Evolutionary conservation across 2,329 filamentous ascomycete genomes (phyloP).

Genomic region (Colletotrichum melonis): DNA sequence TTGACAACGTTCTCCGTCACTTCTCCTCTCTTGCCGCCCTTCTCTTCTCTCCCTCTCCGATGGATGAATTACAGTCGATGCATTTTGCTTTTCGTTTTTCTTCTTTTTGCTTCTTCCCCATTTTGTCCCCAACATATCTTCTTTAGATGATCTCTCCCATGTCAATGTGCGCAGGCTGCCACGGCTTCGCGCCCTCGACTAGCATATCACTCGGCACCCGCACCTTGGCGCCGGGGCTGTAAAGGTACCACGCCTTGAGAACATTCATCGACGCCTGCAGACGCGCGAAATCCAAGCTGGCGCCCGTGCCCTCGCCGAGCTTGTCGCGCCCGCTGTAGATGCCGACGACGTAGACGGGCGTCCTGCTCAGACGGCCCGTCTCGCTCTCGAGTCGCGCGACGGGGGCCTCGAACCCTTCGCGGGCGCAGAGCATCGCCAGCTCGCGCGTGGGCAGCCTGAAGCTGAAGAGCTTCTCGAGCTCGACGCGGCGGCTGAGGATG

Average conservation of each 20-base stretch:
- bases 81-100: not conserved
- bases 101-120: not conserved
- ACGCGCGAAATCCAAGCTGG: constrained; percentile 81
- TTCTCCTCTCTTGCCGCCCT: not conserved
- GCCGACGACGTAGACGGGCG: constrained; percentile 92
- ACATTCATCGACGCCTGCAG: constrained; percentile 84
- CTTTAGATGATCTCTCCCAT: constrained; percentile 74
- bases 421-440: constrained; percentile 82
- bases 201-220: constrained; percentile 78
- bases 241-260: constrained; percentile 95
- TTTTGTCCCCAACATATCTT: not conserved
- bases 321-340: constrained; percentile 93
- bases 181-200: constrained; percentile 68
- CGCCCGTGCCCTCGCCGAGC: constrained; percentile 88
- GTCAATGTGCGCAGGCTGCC: constrained; percentile 77
- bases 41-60: not conserved
- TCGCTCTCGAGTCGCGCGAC: constrained; percentile 90
- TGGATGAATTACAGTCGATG: constrained; percentile 27
- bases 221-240: constrained; percentile 78
- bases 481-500: constrained; percentile 82
- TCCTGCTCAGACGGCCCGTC: constrained; percentile 85
- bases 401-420: constrained; percentile 90
- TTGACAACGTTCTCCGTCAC: not conserved
- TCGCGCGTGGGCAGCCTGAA: constrained; percentile 89
- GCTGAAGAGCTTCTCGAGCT: constrained; percentile 81